Evolutionary conservation across 495 filamentous ascomycete species (phyloP).

Genomic region (Aspergillus egyptiacus): DNA sequence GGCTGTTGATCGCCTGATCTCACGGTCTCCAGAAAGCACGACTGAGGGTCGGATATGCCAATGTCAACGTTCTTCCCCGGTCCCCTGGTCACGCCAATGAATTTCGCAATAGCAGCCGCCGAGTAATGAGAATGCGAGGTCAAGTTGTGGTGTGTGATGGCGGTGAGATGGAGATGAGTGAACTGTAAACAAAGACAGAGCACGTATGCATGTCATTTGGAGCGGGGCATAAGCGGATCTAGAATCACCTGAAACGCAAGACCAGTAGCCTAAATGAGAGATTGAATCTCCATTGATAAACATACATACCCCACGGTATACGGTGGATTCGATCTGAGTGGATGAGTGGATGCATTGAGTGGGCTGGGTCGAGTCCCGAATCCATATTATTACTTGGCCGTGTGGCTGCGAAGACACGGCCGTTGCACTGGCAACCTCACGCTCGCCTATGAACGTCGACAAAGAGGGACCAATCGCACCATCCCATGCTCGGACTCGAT

Average conservation of each 20-base stretch:
- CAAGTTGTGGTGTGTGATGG: not conserved
- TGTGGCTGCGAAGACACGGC: conserved; percentile 17
- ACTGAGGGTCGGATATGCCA: conserved; percentile 8
- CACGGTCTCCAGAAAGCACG: conserved; percentile 12
- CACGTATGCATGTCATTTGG: conserved; percentile 10
- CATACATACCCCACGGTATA: conserved; percentile 9
- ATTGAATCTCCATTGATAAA: conserved; percentile 9
- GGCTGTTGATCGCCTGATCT: conserved; percentile 16
- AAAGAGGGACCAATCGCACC: no score
- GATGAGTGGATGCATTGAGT: conserved; percentile 11
- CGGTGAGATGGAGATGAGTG: not conserved
- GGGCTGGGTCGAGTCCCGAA: conserved; percentile 7
- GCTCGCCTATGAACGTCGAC: no score
- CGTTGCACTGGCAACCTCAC: conserved; percentile 24
- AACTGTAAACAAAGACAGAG: conserved; percentile 12
- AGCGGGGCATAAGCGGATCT: conserved; percentile 9
- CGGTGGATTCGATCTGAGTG: conserved; percentile 5
- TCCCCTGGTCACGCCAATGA: not conserved
- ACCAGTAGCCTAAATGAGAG: conserved; percentile 4
- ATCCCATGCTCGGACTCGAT: no score
- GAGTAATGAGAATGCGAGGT: not conserved
- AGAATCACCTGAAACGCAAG: conserved; percentile 10
- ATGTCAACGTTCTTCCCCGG: not conserved
- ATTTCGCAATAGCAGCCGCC: not conserved
- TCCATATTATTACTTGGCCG: no score